A percentile compares a stretch with the other conserved stretches of the same genome.
These are phyloP conservation scores for Hypoxylon rubiginosum DNA, from an alignment of 2,329 filamentous ascomycete genomes.

Conservation along the genomic window DNA sequence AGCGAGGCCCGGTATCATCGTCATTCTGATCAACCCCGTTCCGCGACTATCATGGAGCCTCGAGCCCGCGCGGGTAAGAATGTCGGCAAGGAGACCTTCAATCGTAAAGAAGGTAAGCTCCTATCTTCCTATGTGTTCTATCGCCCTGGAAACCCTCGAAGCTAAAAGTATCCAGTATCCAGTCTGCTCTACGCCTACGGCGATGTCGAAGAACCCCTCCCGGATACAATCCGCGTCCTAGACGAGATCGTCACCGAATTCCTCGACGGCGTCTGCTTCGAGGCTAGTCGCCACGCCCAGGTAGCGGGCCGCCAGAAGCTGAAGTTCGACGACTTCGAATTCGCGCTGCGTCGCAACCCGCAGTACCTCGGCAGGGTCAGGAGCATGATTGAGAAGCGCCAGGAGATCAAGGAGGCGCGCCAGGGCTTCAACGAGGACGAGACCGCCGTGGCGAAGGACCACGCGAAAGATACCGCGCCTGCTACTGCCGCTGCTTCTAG, in stretches of 20 bases:
- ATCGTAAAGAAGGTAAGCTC: conserved; percentile 74
- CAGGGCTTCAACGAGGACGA: conserved; percentile 80
- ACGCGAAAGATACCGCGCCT: conserved; percentile 32
- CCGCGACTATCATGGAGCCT: conserved; percentile 71
- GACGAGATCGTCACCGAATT: conserved; percentile 98
- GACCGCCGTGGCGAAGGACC: conserved; percentile 60
- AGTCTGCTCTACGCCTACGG: conserved; percentile 85
- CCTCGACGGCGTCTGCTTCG: conserved; percentile 92
- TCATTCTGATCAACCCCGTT: neutral
- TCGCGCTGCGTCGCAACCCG: conserved; percentile 87
- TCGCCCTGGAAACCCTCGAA: conserved; percentile 4
- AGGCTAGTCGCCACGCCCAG: conserved; percentile 86
- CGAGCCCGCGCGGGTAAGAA: conserved; percentile 83
- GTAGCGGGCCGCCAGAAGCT: conserved; percentile 94
- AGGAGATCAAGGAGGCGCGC: conserved; percentile 84
- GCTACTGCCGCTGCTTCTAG: conserved; percentile 37
- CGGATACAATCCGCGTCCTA: conserved; percentile 85
- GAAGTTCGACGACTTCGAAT: conserved; percentile 98
- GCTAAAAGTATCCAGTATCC: conserved; percentile 66
- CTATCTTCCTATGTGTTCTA: conserved; percentile 1
- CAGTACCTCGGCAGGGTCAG: conserved; percentile 89
- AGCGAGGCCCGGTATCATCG: neutral
- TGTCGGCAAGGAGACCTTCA: conserved; percentile 87
- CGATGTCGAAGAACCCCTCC: conserved; percentile 81
- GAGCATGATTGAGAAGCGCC: conserved; percentile 89